These are phyloP conservation scores for Podosphaera fusca DNA, from an alignment of 2,329 filamentous ascomycete genomes.

Conservation along the genomic window DNA sequence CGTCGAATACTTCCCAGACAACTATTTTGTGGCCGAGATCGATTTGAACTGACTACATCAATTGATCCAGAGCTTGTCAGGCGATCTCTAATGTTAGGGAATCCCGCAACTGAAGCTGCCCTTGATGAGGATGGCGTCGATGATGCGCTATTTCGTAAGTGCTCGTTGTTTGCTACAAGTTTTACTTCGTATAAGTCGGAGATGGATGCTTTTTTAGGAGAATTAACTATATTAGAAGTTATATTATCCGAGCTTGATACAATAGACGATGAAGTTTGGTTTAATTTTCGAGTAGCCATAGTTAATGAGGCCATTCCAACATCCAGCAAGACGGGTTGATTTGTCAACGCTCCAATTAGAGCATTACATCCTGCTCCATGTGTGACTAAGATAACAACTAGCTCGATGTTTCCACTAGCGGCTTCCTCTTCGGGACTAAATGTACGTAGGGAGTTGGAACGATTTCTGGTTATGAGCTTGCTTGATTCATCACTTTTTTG, in stretches of 20 bases:
- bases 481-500: slow-evolving; percentile 28
- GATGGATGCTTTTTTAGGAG: slow-evolving; percentile 20
- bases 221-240: slow-evolving; percentile 19
- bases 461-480: slow-evolving; percentile 26
- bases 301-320: slow-evolving; percentile 79
- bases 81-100: slow-evolving; percentile 11
- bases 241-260: slow-evolving; percentile 12
- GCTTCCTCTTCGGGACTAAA: slow-evolving; percentile 18
- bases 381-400: slow-evolving; percentile 70
- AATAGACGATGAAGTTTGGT: slow-evolving; percentile 7
- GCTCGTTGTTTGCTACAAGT: slow-evolving; percentile 51
- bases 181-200: slow-evolving; percentile 50
- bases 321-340: slow-evolving; percentile 76
- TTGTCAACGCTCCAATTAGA: slow-evolving; percentile 72
- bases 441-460: slow-evolving; percentile 14
- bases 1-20: slow-evolving; percentile 16
- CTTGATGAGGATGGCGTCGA: slow-evolving; percentile 18
- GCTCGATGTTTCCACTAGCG: slow-evolving; percentile 42
- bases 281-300: slow-evolving; percentile 46
- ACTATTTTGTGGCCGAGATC: slow-evolving; percentile 6
- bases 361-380: slow-evolving; percentile 95
- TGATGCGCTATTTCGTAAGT: slow-evolving; percentile 28
- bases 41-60: slow-evolving; percentile 16
- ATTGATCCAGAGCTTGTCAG: slow-evolving; percentile 8
- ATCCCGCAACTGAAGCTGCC: slow-evolving; percentile 14